Conservation (phyloP, 1,284 basidiomycete species). For the Bondarzewia mesenterica region DNA sequence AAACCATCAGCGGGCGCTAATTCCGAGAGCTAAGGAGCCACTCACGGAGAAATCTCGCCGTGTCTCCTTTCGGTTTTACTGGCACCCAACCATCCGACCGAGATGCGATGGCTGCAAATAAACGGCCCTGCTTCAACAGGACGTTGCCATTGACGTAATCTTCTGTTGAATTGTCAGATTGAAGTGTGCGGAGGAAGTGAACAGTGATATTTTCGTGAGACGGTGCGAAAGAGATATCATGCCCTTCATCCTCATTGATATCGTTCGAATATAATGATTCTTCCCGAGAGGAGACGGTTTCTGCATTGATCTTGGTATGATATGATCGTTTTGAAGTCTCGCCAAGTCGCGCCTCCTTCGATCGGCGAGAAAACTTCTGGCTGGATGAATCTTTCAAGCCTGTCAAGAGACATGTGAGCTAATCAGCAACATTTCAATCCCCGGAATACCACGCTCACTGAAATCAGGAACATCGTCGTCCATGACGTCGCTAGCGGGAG, state of each 20-base stretch:
- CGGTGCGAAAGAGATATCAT: neutral
- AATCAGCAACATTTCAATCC: neutral
- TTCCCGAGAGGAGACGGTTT: conserved; percentile 8
- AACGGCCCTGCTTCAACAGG: neutral
- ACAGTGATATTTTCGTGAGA: too few species aligned
- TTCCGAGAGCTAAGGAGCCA: neutral
- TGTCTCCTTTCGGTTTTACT: neutral
- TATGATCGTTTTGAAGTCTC: neutral
- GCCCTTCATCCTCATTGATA: conserved; percentile 19
- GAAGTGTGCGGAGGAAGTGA: too few species aligned
- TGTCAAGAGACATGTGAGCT: neutral
- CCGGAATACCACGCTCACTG: neutral
- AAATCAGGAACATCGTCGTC: neutral
- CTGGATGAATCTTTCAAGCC: neutral
- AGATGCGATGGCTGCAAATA: neutral
- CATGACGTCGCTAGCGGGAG: neutral
- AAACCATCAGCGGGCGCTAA: neutral
- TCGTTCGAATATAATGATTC: conserved; percentile 26
- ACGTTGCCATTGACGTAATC: too few species aligned
- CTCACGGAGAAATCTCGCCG: neutral
- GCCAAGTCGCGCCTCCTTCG: neutral
- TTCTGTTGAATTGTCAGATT: too few species aligned
- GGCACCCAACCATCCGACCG: neutral
- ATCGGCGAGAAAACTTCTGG: neutral
- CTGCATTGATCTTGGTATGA: neutral